phyloP scores from a whole-genome alignment of 1,139 yeast genomes.

The Spathaspora jeffriesii region DNA sequence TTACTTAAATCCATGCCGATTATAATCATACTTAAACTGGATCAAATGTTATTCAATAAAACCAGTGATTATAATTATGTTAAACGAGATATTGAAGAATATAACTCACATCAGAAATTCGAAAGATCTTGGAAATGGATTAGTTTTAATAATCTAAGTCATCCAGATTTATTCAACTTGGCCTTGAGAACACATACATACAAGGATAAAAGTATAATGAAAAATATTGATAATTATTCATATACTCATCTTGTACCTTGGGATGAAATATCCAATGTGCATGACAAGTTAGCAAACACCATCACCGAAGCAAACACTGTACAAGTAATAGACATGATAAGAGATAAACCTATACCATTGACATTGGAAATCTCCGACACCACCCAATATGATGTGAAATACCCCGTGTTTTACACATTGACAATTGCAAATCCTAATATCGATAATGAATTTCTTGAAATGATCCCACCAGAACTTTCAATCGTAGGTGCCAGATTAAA shows the following conservation, averaged over 20 bases:
- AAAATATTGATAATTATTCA: neutral
- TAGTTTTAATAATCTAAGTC: neutral
- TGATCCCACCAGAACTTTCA: neutral
- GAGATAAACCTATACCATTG: neutral
- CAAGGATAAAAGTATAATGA: neutral
- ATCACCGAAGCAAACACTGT: neutral
- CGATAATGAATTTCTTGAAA: neutral
- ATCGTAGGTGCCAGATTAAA: neutral
- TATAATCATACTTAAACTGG: conserved; percentile 29
- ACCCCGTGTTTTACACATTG: neutral
- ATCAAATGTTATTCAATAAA: conserved; percentile 26
- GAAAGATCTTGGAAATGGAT: neutral
- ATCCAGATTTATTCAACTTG: conserved; percentile 28
- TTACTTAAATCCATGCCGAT: conserved; percentile 32
- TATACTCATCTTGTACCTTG: neutral
- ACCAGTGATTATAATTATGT: conserved; percentile 27
- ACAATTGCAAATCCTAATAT: neutral
- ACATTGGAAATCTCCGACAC: neutral
- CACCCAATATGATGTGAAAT: neutral
- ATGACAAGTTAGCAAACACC: neutral
- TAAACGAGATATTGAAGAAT: conserved; percentile 11
- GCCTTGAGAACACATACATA: conserved; percentile 18
- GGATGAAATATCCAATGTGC: neutral
- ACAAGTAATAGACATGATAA: neutral
- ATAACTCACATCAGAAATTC: neutral